Percentiles rank a stretch among this genome's conserved stretches.
phyloP scores from a whole-genome alignment of 2,329 filamentous ascomycete species.

The Plenodomus biglobosus region DNA sequence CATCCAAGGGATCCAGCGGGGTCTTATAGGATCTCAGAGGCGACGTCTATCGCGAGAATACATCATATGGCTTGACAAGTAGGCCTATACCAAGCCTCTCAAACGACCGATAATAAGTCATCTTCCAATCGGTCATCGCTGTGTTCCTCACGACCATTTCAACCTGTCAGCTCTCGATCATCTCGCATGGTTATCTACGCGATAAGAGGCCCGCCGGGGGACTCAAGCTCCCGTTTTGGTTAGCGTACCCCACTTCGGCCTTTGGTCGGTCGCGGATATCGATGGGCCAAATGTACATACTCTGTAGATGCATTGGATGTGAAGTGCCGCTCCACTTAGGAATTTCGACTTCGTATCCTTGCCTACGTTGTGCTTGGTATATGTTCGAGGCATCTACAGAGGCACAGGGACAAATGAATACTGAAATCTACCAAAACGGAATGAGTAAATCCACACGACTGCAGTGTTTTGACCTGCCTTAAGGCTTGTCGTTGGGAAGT shows the following conservation, averaged over 20 bases:
- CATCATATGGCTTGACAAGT: not conserved
- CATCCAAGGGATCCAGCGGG: slow-evolving; percentile 11
- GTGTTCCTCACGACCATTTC: slow-evolving; percentile 1
- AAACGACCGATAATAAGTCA: not conserved
- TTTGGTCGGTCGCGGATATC: slow-evolving; percentile 3
- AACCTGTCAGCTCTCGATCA: slow-evolving; percentile 5
- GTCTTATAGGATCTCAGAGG: slow-evolving; percentile 22
- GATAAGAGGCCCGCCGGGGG: slow-evolving; percentile 13
- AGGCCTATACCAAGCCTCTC: not conserved
- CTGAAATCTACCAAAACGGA: too few species aligned
- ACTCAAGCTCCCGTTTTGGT: slow-evolving; percentile 5
- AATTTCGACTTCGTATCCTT: not conserved
- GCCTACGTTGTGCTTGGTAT: not conserved
- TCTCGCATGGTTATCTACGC: slow-evolving; percentile 9
- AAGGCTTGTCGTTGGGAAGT: not conserved
- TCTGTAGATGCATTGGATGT: slow-evolving; percentile 10
- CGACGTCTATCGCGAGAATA: not conserved
- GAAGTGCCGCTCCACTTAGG: slow-evolving; percentile 5
- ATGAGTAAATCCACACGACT: too few species aligned
- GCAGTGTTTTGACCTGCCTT: not conserved
- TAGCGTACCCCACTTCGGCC: slow-evolving; percentile 11
- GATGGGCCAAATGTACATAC: slow-evolving; percentile 2
- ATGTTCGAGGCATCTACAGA: too few species aligned
- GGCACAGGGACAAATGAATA: too few species aligned
- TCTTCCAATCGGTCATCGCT: slow-evolving; percentile 7